Evolutionary conservation across 371 early-diverging fungal genomes (phyloP), one percentile per base, ranked within the genome.

Genomic region (Mycotypha africana): DNA sequence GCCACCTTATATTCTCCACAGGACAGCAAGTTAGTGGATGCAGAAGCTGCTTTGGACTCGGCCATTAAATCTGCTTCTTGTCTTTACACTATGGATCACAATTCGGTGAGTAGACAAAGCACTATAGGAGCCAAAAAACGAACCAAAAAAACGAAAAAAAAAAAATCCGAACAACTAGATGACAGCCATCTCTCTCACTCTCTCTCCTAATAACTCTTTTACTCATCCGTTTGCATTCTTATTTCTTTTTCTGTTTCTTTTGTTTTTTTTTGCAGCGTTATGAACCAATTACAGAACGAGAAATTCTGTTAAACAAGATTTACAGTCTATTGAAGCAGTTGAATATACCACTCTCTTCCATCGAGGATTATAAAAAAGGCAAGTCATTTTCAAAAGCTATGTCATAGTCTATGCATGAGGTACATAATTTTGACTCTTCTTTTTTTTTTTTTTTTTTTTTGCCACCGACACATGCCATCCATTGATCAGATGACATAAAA

Each of bases 31-130:
- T 24, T 60, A 25, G 9, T 63, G 12, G 21, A 59, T 47, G 59
- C 64, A 24, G 53, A 63, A 47, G 64, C 64, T 12, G 47, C 52
- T 12, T 37, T 60, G 11, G 56, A 64, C 41, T 49, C 53, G 37
- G 60, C 59, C 9, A 46, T 64, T 23, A 38, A 59, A 31, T 56
- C 60, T 11, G 60, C 56, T 6, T 46, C 23, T 20, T 35, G 24
- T 9, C 36, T 64, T n/a, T 59, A 36, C 37, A 26, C 20, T 14
- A 33, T 39, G 16, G 47, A 47, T 25, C 8, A 24, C 8, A 19
- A 35, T 23, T 48, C 49, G 40, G 49, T 41, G 41, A 47, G n/a
- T n/a, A n/a, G n/a, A n/a, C n/a, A n/a, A n/a, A n/a, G n/a, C n/a
- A n/a, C n/a, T n/a, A n/a, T n/a, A n/a, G n/a, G n/a, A n/a, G n/a